Percentiles rank a stretch among this genome's conserved stretches.
These are phyloP conservation scores for Macadamia integrifolia DNA, from an alignment of 164 flowering plant genomes.

Conservation along the genomic window DNA sequence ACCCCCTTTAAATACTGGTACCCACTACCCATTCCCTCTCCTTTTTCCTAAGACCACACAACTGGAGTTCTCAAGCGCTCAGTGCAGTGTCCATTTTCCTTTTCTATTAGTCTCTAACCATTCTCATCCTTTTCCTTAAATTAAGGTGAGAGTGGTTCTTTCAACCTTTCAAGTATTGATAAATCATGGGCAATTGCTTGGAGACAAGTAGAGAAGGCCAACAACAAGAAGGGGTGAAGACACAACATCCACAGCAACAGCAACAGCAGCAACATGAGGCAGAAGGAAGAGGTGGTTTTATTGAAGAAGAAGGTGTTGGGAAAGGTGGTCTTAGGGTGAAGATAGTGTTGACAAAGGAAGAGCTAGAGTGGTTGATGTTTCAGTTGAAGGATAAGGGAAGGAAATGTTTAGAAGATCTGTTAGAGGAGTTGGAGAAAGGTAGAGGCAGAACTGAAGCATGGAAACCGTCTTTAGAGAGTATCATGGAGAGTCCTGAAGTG, in stretches of 20 bases:
- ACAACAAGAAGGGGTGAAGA: background rate
- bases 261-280: background rate
- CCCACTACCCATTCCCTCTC: no score
- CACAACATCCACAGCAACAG: background rate
- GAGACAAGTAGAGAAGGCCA: slow-evolving; percentile 13
- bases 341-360: slow-evolving; percentile 46
- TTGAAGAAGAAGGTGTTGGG: background rate
- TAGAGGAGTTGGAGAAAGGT: slow-evolving; percentile 36
- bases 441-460: slow-evolving; percentile 22
- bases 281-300: slow-evolving; percentile 4
- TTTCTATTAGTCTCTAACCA: no score
- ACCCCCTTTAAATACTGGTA: no score
- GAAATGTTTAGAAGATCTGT: slow-evolving; percentile 33
- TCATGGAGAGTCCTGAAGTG: slow-evolving; percentile 37
- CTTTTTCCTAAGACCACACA: no score
- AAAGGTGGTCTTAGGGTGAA: slow-evolving; percentile 35
- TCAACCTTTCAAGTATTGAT: background rate
- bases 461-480: slow-evolving; percentile 49
- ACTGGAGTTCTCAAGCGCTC: no score
- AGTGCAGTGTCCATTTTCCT: no score
- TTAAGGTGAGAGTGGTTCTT: no score
- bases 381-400: slow-evolving; percentile 31
- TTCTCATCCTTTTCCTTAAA: no score
- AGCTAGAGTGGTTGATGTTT: slow-evolving; percentile 38
- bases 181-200: slow-evolving; percentile 47